These are phyloP conservation scores for Aulographum hederae DNA, from an alignment of 2,329 filamentous ascomycete species.

Conservation along the genomic window DNA sequence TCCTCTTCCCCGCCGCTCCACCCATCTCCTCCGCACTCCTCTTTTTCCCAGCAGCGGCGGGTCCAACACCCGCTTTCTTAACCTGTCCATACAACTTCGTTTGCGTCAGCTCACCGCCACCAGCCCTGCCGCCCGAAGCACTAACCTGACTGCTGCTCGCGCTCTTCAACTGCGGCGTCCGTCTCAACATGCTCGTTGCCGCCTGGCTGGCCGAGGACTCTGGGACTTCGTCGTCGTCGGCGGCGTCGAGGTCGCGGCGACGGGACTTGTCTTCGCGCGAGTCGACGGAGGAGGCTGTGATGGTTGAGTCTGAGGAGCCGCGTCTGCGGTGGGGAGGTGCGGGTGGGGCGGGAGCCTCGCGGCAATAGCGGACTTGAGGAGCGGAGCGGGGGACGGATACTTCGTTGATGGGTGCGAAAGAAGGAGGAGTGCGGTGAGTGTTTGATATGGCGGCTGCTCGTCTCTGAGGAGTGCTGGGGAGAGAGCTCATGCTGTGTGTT, in stretches of 20 bases:
- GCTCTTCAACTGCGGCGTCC: slow-evolving; percentile 22
- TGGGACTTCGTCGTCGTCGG: slow-evolving; percentile 47
- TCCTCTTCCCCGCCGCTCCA: slow-evolving; percentile 1
- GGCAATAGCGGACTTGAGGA: slow-evolving; percentile 13
- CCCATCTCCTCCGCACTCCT: background rate
- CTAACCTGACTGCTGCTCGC: background rate
- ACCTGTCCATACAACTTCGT: slow-evolving; percentile 44
- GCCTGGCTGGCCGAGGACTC: slow-evolving; percentile 64
- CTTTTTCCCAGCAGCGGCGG: slow-evolving; percentile 16
- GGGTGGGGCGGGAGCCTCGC: slow-evolving; percentile 8
- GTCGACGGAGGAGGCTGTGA: slow-evolving; percentile 20
- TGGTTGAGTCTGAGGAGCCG: slow-evolving; percentile 49
- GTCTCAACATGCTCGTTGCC: slow-evolving; percentile 56
- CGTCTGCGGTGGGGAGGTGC: slow-evolving; percentile 23
- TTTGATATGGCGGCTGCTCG: slow-evolving; percentile 34
- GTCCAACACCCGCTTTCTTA: slow-evolving; percentile 32
- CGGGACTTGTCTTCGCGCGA: slow-evolving; percentile 32
- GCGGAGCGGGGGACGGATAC: slow-evolving; percentile 4
- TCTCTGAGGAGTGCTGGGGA: slow-evolving; percentile 55
- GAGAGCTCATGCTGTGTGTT: slow-evolving; percentile 66
- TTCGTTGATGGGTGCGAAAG: slow-evolving; percentile 20
- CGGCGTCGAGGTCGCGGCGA: slow-evolving; percentile 23
- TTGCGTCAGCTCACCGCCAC: slow-evolving; percentile 23
- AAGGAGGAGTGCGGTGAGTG: slow-evolving; percentile 31
- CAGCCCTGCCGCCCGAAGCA: background rate